Evolutionary conservation across 495 filamentous ascomycete genomes (phyloP), one percentile per base, ranked within the genome.

Genomic region (Chaetomium cochliodes): DNA sequence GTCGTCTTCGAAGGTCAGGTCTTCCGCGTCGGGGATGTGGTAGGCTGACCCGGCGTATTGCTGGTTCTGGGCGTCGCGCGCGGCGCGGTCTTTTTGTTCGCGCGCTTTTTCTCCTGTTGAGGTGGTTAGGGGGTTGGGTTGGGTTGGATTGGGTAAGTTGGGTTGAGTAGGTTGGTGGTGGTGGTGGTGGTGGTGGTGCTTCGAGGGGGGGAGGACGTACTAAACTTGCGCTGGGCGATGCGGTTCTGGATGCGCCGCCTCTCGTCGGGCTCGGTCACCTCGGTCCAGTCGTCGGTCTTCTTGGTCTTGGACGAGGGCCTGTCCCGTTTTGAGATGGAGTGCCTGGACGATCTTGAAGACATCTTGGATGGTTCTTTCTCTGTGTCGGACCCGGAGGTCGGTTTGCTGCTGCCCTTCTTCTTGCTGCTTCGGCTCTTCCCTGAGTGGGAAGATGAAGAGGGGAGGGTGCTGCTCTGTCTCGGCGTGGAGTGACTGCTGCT

Each of bases 181-280:
- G n/a, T n/a, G n/a, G n/a, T n/a, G n/a, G n/a, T n/a, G n/a, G 13
- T 26, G 30, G 20, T 60, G 63, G 74, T 73, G 47, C 22, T 42
- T 26, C 18, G 11, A 15, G 12, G 23, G 11, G 22, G 12, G 28
- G 28, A 30, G 26, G 42, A 78, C 79, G 20, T 78, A 86, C 84
- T 78, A 67, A 86, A 87, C 65, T 87, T 87, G 55, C 84, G 76
- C 68, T 87, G 84, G 18, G 84, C 84, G 59, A 86, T 82, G 37
- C 84, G 78, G 69, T 87, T 87, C 65, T 87, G 84, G 65, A 86
- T 84, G 49, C 84, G 82, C 64, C 84, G 73, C 65, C 84, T 77
- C 74, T 86, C 83, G 39, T 86, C 84, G 0, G 83, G 81, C 63
- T 86, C 84, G 0, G 82, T 81, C 11, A 87, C 78, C n/a, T 84